Base-by-base conservation (phyloP, 2,329 filamentous ascomycete species). In the Venturia pyrina region DNA sequence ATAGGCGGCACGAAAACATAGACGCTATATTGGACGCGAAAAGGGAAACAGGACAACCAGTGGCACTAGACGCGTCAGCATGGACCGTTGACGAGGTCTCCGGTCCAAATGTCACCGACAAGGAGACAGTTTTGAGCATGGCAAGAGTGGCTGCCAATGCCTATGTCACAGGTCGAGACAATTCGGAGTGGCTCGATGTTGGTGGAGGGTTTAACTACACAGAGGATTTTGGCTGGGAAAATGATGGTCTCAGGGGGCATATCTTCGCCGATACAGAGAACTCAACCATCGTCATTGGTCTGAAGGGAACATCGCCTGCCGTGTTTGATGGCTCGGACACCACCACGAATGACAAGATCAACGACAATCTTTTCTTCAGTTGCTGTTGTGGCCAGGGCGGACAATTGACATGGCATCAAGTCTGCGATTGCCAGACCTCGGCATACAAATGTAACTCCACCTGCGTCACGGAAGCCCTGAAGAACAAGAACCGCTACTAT, bases 241-340 rank as follows among this genome's bases (percentile, higher is more conserved):
- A 80, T 44, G 93, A 98, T 74, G 93, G 93, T 2, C 82, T 98
- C 34, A 87, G 93, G 66, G 95, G 95, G 1, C 95, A 99, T 75
- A 87, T 99, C 66, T 98, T 93, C 78, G 89, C 90, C 19, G 92
- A 98, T 72, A 86, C 92, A 71, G 85, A 79, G 48, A 97, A 98
- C 75, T 85, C 85, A 44, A 98, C 93, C 1, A 83, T 98, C 64
- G 87, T 98, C 53, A 95, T 98, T 69, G 93, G 91, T 5, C 78
- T 99, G 66, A 99, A 99, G 78, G 95, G 93, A 65, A 97, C 93
- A 0, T 90, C 88, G 1, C 50, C 61, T 43, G 93, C 95, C 15
- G 87, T 98, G 3, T 98, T 97, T 73, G 93, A 98, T 75, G 95
- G 95, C n/a, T 90, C 93, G 46, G 93, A 93, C 63, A 98, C 95